These are phyloP conservation scores for Oxytropis ochrocephala DNA, from an alignment of 306 rosid species.

Conservation along the genomic window DNA sequence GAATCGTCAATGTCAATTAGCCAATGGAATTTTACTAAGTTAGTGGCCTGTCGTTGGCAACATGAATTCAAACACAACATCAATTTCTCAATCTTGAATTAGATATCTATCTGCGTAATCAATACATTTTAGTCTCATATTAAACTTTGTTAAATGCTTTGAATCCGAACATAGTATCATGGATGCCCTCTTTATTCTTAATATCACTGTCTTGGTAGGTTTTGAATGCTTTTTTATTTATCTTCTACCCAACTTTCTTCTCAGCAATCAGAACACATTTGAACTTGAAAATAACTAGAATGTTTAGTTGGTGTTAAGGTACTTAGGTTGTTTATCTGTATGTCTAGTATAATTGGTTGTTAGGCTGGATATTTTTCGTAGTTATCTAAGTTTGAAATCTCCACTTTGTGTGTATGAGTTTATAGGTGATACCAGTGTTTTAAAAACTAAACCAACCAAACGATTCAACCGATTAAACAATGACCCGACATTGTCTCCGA, in stretches of 20 bases:
- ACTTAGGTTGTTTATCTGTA: conserved; percentile 18
- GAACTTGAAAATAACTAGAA: conserved; percentile 31
- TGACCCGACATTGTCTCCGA: too few species aligned
- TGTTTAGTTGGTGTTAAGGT: conserved; percentile 3
- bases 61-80: conserved; percentile 30
- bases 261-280: conserved; percentile 36
- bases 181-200: conserved; percentile 12
- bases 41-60: conserved; percentile 13
- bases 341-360: too few species aligned
- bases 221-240: conserved; percentile 32
- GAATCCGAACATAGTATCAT: conserved; percentile 34
- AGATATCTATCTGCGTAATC: not conserved
- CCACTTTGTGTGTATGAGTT: too few species aligned
- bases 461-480: too few species aligned
- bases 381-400: too few species aligned
- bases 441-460: too few species aligned
- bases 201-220: conserved; percentile 75
- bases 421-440: too few species aligned
- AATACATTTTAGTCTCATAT: conserved; percentile 15
- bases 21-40: not conserved
- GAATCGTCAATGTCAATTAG: conserved; percentile 9
- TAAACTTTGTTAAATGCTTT: conserved; percentile 26
- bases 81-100: conserved; percentile 20
- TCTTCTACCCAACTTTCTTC: conserved; percentile 42
- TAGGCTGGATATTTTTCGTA: too few species aligned